phyloP scores from a whole-genome alignment of 352 stramenopile species.

The Globisporangium sylvaticum region DNA sequence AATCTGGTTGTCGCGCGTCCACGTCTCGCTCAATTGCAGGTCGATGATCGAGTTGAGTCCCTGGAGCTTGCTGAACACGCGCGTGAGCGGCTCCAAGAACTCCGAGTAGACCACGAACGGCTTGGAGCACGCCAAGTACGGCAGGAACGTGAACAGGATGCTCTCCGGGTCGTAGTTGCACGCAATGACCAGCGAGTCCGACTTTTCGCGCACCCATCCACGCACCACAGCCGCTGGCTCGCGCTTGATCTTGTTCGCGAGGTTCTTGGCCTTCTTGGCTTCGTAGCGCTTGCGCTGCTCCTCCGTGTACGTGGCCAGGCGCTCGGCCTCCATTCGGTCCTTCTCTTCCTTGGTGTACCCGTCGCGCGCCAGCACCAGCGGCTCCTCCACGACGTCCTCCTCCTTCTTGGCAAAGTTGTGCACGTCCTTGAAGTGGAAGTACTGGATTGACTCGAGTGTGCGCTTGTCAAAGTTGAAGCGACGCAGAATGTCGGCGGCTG shows the following conservation, averaged over 20 bases:
- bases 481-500: conserved; percentile 69
- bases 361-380: conserved; percentile 39
- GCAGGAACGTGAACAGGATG: conserved; percentile 84
- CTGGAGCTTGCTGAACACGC: conserved; percentile 87
- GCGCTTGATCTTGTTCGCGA: conserved; percentile 75
- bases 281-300: conserved; percentile 78
- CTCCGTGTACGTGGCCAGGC: conserved; percentile 77
- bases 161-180: conserved; percentile 88
- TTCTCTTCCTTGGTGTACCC: conserved; percentile 59
- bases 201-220: conserved; percentile 64
- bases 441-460: conserved; percentile 71
- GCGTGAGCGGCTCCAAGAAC: conserved; percentile 90
- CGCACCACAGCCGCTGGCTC: conserved; percentile 64
- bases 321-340: conserved; percentile 59
- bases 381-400: conserved; percentile 41
- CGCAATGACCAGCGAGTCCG: conserved; percentile 88
- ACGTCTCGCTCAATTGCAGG: conserved; percentile 93
- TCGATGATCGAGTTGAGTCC: conserved; percentile 90
- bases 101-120: conserved; percentile 96
- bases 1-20: conserved; percentile 94
- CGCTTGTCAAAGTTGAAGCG: conserved; percentile 86
- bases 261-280: conserved; percentile 68
- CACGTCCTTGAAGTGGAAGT: conserved; percentile 68
- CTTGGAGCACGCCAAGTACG: conserved; percentile 87
- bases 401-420: conserved; percentile 41